Conservation (phyloP, 768 basidiomycete genomes). For the Termitomyces bulborhizus region DNA sequence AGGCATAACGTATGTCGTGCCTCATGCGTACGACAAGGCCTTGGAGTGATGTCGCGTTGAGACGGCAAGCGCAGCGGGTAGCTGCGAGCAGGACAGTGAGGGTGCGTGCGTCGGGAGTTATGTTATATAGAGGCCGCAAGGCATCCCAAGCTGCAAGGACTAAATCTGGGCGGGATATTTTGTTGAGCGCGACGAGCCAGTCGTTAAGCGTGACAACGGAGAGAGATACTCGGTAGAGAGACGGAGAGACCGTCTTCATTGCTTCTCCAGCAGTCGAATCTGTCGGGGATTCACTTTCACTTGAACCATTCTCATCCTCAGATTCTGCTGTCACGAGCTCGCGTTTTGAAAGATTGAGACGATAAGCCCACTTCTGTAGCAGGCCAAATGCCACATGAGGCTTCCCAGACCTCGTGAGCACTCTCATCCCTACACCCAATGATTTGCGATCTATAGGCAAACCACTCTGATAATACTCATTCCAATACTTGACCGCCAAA, state of each 20-base stretch:
- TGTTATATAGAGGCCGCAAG: constrained; percentile 50
- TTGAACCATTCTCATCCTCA: background rate
- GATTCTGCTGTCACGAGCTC: constrained; percentile 20
- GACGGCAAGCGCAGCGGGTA: constrained; percentile 44
- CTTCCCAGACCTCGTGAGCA: constrained; percentile 35
- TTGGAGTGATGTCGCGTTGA: constrained; percentile 42
- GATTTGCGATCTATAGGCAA: constrained; percentile 38
- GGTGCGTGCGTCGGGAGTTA: constrained; percentile 47
- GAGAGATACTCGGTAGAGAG: constrained; percentile 2
- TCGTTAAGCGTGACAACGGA: constrained; percentile 25
- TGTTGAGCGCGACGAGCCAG: constrained; percentile 43
- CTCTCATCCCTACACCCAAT: constrained; percentile 44
- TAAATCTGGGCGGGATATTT: constrained; percentile 51
- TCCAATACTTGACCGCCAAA: constrained; percentile 39
- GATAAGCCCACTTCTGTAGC: constrained; percentile 5
- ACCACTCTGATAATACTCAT: constrained; percentile 27
- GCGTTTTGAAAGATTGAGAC: constrained; percentile 2
- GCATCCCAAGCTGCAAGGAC: constrained; percentile 68
- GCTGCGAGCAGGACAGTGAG: constrained; percentile 57
- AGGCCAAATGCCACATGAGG: constrained; percentile 40
- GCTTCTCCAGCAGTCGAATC: background rate
- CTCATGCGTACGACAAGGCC: constrained; percentile 42
- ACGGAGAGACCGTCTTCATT: background rate
- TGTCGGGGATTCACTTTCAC: background rate
- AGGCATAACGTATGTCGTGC: constrained; percentile 4